Conservation (phyloP, 257 asterid species). For the Hygrophila difformis region DNA sequence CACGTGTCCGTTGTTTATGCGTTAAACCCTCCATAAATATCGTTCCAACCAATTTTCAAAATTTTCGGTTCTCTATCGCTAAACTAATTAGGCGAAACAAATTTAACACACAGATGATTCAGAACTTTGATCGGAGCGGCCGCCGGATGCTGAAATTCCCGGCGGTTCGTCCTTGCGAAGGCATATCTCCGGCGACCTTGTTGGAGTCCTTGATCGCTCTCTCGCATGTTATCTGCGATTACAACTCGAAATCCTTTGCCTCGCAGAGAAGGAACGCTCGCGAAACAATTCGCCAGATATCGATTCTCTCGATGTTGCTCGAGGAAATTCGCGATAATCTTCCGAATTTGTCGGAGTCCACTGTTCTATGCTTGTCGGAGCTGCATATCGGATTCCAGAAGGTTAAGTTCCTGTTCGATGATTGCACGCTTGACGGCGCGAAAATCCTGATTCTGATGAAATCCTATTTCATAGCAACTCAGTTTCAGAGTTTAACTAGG, state of each 20-base stretch:
- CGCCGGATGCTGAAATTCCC: slow-evolving; percentile 69
- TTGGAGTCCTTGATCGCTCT: slow-evolving; percentile 42
- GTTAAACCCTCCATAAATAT: slow-evolving; percentile 17
- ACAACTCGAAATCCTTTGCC: slow-evolving; percentile 27
- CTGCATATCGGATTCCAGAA: slow-evolving; percentile 55
- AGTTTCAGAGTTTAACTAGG: slow-evolving; percentile 38
- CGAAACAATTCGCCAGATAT: slow-evolving; percentile 46
- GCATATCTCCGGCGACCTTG: slow-evolving; percentile 48
- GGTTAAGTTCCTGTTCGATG: slow-evolving; percentile 43
- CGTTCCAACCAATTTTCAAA: slow-evolving; percentile 31
- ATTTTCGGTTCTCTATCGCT: slow-evolving; percentile 20
- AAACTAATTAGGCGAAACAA: neutral
- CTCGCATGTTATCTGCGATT: slow-evolving; percentile 30
- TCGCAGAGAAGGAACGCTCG: slow-evolving; percentile 48
- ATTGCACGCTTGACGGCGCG: slow-evolving; percentile 54
- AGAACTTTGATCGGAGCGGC: slow-evolving; percentile 22
- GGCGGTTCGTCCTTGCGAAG: slow-evolving; percentile 62
- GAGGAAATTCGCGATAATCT: slow-evolving; percentile 41
- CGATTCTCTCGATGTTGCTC: slow-evolving; percentile 46
- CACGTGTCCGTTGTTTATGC: slow-evolving; percentile 33
- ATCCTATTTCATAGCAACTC: slow-evolving; percentile 32
- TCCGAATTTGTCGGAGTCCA: slow-evolving; percentile 19
- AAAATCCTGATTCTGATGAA: slow-evolving; percentile 48
- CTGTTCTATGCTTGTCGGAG: slow-evolving; percentile 51
- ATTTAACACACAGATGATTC: slow-evolving; percentile 26